Evolutionary conservation across 2,329 filamentous ascomycete genomes (phyloP), one percentile per base, ranked within the genome.

Genomic region (Talaromyces sp.): DNA sequence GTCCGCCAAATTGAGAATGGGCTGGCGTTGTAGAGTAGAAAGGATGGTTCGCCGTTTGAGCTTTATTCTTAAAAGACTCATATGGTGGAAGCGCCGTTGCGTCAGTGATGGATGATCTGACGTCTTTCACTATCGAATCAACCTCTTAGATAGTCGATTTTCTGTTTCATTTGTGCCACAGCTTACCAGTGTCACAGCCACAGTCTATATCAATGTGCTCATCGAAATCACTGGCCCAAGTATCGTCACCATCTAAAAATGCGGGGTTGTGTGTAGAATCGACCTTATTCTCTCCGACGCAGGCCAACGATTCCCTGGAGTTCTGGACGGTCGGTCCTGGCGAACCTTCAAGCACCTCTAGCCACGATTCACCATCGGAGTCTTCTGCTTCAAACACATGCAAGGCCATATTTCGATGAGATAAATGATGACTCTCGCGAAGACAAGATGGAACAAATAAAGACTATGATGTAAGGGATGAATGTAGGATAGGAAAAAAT

Each of bases 341-440:
- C 9, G 55, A 57, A 5, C 55, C 45, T 31, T 57, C 55, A 13
- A 57, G 11, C 8, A 57, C 46, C 35, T 57, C 45, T 17, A 57
- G 31, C 45, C 45, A 57, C 17, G 55, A 57, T 22, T 57, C 55
- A 11, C 43, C 36, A 35, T 52, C 55, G 15, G 55, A 57, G 40
- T 55, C 53, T 45, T 45, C 39, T 25, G 39, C 53, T 10, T 35
- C 53, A 46, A 46, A 40, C 3, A 55, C 10, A n/a, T 53, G 51
- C 8, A 53, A 21, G 31, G 51, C 25, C 51, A 53, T 53, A 4
- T 31, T 31, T 48, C 21, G 13, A 6, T 25, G 21, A 25, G 2
- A 25, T 45, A 25, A 13, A 25, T 9, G 41, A 45, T n/a, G 40
- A 5, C n/a, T 15, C 22, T 28, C 19, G 21, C 21, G 9, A 25